A percentile compares a stretch with the other conserved stretches of the same genome.
These are phyloP conservation scores for Miamiensis avidus DNA, from an alignment of 169 alveolate species.

Conservation along the genomic window DNA sequence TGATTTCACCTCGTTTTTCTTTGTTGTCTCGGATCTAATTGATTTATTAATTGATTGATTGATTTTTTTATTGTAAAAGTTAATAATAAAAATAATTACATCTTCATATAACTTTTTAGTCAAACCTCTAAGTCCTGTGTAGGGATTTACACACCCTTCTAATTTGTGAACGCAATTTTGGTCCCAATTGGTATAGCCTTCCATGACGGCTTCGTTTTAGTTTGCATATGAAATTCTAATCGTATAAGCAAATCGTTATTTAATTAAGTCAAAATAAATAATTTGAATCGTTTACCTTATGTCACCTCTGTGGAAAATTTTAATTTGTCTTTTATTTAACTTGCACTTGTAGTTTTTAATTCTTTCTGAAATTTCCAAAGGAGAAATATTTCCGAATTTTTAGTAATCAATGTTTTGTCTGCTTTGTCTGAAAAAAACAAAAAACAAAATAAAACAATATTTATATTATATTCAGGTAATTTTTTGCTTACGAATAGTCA, in stretches of 20 bases:
- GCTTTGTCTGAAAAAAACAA: background rate
- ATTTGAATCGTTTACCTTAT: too few relatives aligned
- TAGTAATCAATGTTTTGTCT: background rate
- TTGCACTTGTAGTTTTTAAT: background rate
- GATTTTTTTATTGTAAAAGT: background rate
- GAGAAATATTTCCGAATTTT: background rate
- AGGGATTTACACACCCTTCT: background rate
- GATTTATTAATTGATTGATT: too few relatives aligned
- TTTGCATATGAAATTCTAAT: background rate
- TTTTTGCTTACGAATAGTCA: background rate
- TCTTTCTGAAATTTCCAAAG: background rate
- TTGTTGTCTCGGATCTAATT: background rate
- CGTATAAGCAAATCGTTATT: too few relatives aligned
- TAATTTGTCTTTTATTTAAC: background rate
- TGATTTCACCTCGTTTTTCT: background rate
- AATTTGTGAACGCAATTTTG: background rate
- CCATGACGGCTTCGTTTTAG: background rate
- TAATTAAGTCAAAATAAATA: too few relatives aligned
- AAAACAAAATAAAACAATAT: too few relatives aligned
- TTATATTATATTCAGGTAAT: too few relatives aligned
- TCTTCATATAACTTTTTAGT: background rate
- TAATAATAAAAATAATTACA: background rate
- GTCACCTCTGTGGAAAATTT: background rate
- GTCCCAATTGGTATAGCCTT: background rate
- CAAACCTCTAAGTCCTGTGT: background rate